phyloP scores from a whole-genome alignment of 2,329 filamentous ascomycete genomes.

The Microdochium paspali region DNA sequence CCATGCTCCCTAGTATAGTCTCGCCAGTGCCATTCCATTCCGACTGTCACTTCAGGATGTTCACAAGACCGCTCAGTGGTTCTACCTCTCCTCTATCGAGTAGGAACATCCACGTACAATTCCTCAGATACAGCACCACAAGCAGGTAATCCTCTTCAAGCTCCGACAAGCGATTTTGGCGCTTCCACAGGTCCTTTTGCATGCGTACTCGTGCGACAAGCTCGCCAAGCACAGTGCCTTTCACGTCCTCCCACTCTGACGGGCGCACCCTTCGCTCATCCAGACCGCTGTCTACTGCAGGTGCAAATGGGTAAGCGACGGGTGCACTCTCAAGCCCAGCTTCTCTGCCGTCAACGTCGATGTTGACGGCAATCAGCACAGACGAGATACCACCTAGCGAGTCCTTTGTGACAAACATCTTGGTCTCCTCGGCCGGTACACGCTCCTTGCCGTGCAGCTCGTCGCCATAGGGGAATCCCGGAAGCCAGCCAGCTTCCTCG shows the following conservation, averaged over 20 bases:
- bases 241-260: background rate
- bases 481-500: slow-evolving; percentile 7
- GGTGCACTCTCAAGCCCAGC: no score
- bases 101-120: background rate
- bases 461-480: slow-evolving; percentile 4
- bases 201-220: background rate
- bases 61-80: background rate
- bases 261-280: background rate
- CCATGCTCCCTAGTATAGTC: no score
- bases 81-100: background rate
- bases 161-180: background rate
- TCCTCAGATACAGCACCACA: background rate
- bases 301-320: background rate
- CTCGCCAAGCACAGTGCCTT: background rate
- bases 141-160: background rate
- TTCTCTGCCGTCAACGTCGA: slow-evolving; percentile 2
- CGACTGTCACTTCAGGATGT: background rate
- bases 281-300: background rate
- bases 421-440: slow-evolving; percentile 9
- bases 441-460: slow-evolving; percentile 5
- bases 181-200: background rate
- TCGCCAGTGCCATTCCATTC: no score
- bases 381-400: background rate
- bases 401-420: slow-evolving; percentile 5
- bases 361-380: slow-evolving; percentile 6